Evolutionary conservation across 305 asterid genomes (phyloP).

Genomic region (Fraxinus greggii): DNA sequence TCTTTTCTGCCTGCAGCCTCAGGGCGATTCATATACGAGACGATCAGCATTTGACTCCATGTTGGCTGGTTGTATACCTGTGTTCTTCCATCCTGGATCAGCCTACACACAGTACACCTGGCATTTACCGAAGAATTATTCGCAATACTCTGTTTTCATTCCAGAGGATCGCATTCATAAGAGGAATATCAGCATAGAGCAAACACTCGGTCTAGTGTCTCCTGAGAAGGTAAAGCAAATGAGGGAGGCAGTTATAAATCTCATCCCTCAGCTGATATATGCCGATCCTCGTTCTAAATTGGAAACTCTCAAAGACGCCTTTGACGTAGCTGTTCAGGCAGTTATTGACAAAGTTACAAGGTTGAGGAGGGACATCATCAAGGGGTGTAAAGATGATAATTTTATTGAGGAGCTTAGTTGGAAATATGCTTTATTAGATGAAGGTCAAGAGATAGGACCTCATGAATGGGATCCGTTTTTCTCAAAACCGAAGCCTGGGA

Average conservation of each 20-base stretch:
- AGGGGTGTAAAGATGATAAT: slow-evolving; percentile 49
- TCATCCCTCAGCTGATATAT: slow-evolving; percentile 70
- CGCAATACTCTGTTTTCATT: slow-evolving; percentile 63
- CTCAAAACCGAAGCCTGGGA: slow-evolving; percentile 41
- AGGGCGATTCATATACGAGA: slow-evolving; percentile 80
- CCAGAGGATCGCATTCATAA: slow-evolving; percentile 60
- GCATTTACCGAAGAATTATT: slow-evolving; percentile 71
- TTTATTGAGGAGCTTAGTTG: slow-evolving; percentile 62
- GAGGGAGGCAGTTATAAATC: slow-evolving; percentile 70
- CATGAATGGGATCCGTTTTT: slow-evolving; percentile 92
- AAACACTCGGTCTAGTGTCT: slow-evolving; percentile 48
- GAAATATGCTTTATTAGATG: slow-evolving; percentile 67
- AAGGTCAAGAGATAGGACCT: slow-evolving; percentile 46
- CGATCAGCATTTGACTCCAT: slow-evolving; percentile 89
- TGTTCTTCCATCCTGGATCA: slow-evolving; percentile 81
- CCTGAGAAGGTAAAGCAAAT: slow-evolving; percentile 54
- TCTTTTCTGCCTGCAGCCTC: slow-evolving; percentile 78
- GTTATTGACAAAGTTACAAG: slow-evolving; percentile 62
- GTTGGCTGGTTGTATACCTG: slow-evolving; percentile 86
- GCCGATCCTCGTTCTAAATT: slow-evolving; percentile 73
- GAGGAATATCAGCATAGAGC: slow-evolving; percentile 58
- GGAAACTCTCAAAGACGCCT: slow-evolving; percentile 71
- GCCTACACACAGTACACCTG: slow-evolving; percentile 87
- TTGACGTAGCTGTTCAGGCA: slow-evolving; percentile 68
- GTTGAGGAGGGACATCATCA: slow-evolving; percentile 58